phyloP scores from a whole-genome alignment of 2,329 filamentous ascomycete genomes.

The Sphaerulina populicola region DNA sequence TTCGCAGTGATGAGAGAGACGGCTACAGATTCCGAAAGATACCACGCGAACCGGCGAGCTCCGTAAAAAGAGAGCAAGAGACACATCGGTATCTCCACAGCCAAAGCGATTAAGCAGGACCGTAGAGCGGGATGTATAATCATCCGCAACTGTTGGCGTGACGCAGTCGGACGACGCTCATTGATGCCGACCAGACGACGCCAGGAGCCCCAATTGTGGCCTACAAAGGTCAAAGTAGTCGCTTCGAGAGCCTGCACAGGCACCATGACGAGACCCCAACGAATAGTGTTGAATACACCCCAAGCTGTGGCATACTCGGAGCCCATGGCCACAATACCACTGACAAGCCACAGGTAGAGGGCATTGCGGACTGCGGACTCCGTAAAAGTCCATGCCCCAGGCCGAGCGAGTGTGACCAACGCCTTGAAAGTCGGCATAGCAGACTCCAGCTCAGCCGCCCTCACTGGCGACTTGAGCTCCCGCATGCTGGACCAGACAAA shows the following conservation, averaged over 20 bases:
- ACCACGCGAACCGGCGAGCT: slow-evolving; percentile 53
- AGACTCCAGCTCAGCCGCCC: not conserved
- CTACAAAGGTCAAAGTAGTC: slow-evolving; percentile 56
- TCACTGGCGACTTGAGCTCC: not conserved
- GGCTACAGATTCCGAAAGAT: slow-evolving; percentile 49
- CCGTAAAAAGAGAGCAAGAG: slow-evolving; percentile 54
- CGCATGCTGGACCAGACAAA: slow-evolving; percentile 45
- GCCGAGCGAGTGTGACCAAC: slow-evolving; percentile 47
- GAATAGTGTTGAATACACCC: slow-evolving; percentile 65
- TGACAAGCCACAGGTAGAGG: slow-evolving; percentile 63
- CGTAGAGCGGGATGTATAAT: slow-evolving; percentile 48
- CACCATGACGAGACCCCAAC: slow-evolving; percentile 68
- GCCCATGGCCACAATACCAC: slow-evolving; percentile 55
- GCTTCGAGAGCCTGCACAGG: slow-evolving; percentile 60
- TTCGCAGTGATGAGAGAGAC: slow-evolving; percentile 55
- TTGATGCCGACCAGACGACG: slow-evolving; percentile 32
- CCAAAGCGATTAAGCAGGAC: slow-evolving; percentile 47
- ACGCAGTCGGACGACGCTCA: slow-evolving; percentile 15
- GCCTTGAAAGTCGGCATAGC: slow-evolving; percentile 36
- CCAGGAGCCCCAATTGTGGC: slow-evolving; percentile 56
- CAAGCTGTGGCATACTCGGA: slow-evolving; percentile 61
- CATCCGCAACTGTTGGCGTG: slow-evolving; percentile 10
- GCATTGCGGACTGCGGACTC: slow-evolving; percentile 62
- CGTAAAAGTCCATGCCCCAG: slow-evolving; percentile 51
- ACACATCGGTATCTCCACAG: slow-evolving; percentile 54